phyloP scores from a whole-genome alignment of 768 basidiomycete species.

The Aureoboletus auriporus region DNA sequence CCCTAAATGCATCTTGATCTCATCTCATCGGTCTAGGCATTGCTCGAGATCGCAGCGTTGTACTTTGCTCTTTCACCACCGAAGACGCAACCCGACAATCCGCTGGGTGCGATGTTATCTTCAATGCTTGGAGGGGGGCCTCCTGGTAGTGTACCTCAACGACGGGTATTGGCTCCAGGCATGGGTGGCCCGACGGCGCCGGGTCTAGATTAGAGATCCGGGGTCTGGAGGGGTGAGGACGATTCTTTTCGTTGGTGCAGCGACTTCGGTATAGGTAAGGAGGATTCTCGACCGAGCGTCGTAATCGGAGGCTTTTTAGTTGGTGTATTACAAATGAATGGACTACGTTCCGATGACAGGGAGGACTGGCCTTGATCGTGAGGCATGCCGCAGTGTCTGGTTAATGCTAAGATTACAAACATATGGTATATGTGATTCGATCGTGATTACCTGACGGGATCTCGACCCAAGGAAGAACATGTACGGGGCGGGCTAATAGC shows the following conservation, averaged over 20 bases:
- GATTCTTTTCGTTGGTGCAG: constrained; percentile 10
- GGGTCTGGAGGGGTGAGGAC: not conserved
- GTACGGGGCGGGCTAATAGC: constrained; percentile 9
- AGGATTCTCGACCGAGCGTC: constrained; percentile 1
- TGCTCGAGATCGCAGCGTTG: constrained; percentile 63
- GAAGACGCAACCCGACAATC: constrained; percentile 64
- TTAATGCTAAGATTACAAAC: constrained; percentile 11
- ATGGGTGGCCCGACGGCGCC: constrained; percentile 20
- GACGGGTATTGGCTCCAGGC: constrained; percentile 28
- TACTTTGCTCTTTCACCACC: constrained; percentile 90
- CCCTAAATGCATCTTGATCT: not conserved
- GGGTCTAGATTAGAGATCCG: constrained; percentile 24
- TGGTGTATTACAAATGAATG: not conserved
- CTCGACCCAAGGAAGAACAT: constrained; percentile 14
- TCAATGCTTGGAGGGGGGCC: constrained; percentile 77
- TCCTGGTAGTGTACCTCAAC: constrained; percentile 26
- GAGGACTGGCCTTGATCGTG: not conserved
- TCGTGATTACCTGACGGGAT: constrained; percentile 8
- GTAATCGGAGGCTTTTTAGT: constrained; percentile 7
- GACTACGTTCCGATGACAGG: too few relatives aligned
- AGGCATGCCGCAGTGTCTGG: not conserved
- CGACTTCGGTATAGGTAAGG: constrained; percentile 6
- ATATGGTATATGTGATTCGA: constrained; percentile 13
- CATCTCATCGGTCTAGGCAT: constrained; percentile 41
- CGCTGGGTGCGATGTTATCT: constrained; percentile 86